These are phyloP conservation scores for Flaveria brownii DNA, from an alignment of 129 eudicot genomes.

Conservation along the genomic window DNA sequence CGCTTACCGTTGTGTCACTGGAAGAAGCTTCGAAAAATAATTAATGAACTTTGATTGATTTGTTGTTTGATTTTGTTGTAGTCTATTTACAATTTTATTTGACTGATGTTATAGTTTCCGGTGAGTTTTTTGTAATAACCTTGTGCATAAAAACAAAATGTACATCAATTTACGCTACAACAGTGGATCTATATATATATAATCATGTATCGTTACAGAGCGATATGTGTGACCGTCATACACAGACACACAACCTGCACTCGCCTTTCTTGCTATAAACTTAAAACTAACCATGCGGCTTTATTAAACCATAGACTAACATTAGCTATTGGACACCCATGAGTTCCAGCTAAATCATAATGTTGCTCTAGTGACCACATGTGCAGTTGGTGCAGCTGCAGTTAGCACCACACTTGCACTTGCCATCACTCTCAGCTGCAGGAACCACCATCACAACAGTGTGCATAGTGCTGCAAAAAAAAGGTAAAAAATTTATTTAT, in stretches of 20 bases:
- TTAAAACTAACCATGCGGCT: background rate
- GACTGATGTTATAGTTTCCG: background rate
- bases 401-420: conserved; percentile 67
- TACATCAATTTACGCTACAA: background rate
- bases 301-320: conserved; percentile 36
- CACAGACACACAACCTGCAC: no score
- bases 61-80: background rate
- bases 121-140: background rate
- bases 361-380: conserved; percentile 53
- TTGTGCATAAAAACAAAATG: background rate
- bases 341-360: conserved; percentile 13
- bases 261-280: no score
- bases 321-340: conserved; percentile 18
- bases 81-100: background rate
- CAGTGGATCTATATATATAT: background rate
- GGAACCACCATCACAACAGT: conserved; percentile 41
- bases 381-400: conserved; percentile 66
- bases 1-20: no score
- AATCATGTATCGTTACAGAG: conserved; percentile 19
- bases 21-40: background rate
- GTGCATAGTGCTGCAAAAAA: conserved; percentile 48
- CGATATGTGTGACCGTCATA: conserved; percentile 1
- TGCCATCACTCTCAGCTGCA: conserved; percentile 55
- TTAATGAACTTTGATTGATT: conserved; percentile 34
- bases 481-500: background rate